These are phyloP conservation scores for Proliferodiscus dingleyae DNA, from an alignment of 2,329 filamentous ascomycete species.

Conservation along the genomic window DNA sequence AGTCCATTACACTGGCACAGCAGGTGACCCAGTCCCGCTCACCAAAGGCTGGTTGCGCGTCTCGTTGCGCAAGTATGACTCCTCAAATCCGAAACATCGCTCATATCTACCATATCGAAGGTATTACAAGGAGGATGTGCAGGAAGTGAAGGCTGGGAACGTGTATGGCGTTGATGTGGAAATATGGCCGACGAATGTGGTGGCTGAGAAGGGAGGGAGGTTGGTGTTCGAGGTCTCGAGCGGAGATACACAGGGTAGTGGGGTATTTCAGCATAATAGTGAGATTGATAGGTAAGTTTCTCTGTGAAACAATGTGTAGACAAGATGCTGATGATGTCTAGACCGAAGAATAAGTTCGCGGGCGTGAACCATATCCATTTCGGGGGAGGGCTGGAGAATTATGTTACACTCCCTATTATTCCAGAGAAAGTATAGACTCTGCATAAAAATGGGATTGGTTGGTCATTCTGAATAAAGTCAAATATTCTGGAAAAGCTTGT, in stretches of 20 bases:
- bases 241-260: slow-evolving; percentile 56
- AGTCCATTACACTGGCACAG: slow-evolving; percentile 60
- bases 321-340: neutral
- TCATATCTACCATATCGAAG: slow-evolving; percentile 53
- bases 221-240: slow-evolving; percentile 51
- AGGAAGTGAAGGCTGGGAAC: slow-evolving; percentile 48
- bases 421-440: slow-evolving; percentile 28
- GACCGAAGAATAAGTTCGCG: slow-evolving; percentile 34
- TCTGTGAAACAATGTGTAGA: neutral
- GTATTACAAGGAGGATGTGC: slow-evolving; percentile 52
- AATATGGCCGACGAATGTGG: slow-evolving; percentile 60
- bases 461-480: too few relatives aligned
- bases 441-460: too few relatives aligned
- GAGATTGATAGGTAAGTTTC: slow-evolving; percentile 40
- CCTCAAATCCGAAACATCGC: slow-evolving; percentile 45
- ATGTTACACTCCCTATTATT: slow-evolving; percentile 48
- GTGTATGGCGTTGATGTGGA: slow-evolving; percentile 58
- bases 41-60: slow-evolving; percentile 61
- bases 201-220: slow-evolving; percentile 46
- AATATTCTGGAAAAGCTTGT: too few relatives aligned
- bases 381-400: slow-evolving; percentile 44
- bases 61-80: slow-evolving; percentile 49
- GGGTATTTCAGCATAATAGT: slow-evolving; percentile 50
- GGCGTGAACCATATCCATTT: slow-evolving; percentile 52
- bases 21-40: slow-evolving; percentile 57